Evolutionary conservation across 306 rosid genomes (phyloP).

Genomic region (Quercus aquifolioides): DNA sequence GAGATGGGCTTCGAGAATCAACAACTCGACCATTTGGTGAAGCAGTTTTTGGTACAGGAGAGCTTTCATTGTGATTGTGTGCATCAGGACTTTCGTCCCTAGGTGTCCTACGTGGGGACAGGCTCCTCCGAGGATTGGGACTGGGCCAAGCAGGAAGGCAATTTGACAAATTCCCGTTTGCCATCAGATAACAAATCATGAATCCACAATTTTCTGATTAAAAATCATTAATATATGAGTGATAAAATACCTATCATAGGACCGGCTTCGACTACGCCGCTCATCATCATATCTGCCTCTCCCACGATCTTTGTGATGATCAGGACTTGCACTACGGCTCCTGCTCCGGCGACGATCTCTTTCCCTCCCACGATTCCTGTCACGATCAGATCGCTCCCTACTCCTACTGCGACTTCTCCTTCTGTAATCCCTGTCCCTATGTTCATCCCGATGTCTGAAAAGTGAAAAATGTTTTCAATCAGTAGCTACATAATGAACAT

Average conservation of each 20-base stretch:
- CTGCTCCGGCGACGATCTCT: conserved; percentile 52
- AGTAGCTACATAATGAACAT: conserved; percentile 1
- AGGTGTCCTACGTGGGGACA: conserved; percentile 43
- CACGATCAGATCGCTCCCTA: conserved; percentile 59
- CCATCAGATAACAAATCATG: conserved; percentile 20
- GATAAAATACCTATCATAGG: conserved; percentile 49
- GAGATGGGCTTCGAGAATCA: conserved; percentile 60
- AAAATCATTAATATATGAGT: neutral
- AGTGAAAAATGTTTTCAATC: conserved; percentile 14
- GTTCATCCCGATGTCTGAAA: conserved; percentile 57
- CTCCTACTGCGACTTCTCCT: conserved; percentile 68
- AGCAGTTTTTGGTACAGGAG: conserved; percentile 41
- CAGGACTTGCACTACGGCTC: conserved; percentile 65
- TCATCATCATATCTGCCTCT: conserved; percentile 59
- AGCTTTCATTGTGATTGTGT: conserved; percentile 22
- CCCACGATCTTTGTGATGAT: conserved; percentile 34
- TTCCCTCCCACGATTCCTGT: conserved; percentile 50
- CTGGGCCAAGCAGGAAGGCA: conserved; percentile 40
- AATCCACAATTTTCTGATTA: conserved; percentile 3
- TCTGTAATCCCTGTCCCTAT: conserved; percentile 50
- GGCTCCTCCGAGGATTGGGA: conserved; percentile 37
- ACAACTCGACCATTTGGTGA: conserved; percentile 33
- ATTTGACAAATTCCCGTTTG: conserved; percentile 22
- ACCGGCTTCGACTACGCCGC: conserved; percentile 47
- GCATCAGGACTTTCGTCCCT: conserved; percentile 38